Base-by-base conservation (phyloP, 805 yeast species). In the Kodamaea restingae region DNA sequence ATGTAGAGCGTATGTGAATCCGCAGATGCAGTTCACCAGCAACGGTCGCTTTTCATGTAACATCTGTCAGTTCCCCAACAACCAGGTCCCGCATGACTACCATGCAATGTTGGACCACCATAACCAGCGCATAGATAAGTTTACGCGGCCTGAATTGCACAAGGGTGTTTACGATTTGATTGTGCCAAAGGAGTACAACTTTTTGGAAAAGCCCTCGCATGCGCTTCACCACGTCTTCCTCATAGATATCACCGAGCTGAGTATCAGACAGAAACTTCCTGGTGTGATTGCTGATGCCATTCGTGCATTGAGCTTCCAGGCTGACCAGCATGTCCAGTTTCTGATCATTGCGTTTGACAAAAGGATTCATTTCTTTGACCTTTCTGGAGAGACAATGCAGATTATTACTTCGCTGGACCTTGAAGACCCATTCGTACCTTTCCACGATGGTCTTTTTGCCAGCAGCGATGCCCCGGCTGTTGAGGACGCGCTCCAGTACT, bases 1-100 rank as follows among this genome's bases (percentile, higher is more conserved):
- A 45, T 93, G 99, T 64, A 77, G 96, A 40, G 78, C 96, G 1
- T 93, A 88, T 59, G 71, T 88, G 45, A 93, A 91, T 56, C 95
- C 97, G 3, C 76, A 80, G 14, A 83, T 85, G 80, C 80, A 75
- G 44, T 80, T 78, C 48, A 71, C 77, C 4, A 73, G 72, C 39
- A 80, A 81, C 18, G 75, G 80, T 31, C 67, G 64, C 41, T 84
- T 87, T 60, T 70, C 77, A 9, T 93, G 98, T 69, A 91, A 91
- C 60, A 75, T 93, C 53, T 93, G 98, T 64, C 80, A 79, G 45
- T 84, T 84, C 49, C 61, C 70, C 11, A 75, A 87, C 39, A 84
- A 82, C 53, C 65, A 70, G 4, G 77, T 84, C 11, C 86, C 95
- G 0, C 56, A 59, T 7, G 88, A 81, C 26, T 88, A 88, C 52